phyloP scores from a whole-genome alignment of 2,329 filamentous ascomycete species.

The Hypoxylon sp. region DNA sequence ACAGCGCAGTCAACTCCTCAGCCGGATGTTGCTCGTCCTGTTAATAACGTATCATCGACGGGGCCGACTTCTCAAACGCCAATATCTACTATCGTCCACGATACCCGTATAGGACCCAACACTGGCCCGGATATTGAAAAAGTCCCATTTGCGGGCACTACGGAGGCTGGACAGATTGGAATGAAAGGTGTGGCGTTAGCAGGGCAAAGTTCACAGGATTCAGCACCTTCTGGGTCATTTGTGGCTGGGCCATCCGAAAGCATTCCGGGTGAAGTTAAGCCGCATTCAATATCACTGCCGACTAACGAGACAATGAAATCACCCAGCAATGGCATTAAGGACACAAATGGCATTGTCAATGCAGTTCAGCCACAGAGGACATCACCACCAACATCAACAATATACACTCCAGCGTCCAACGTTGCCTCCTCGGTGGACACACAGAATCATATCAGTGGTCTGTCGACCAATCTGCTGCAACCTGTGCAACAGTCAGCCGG shows the following conservation, averaged over 20 bases:
- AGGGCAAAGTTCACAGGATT: conserved; percentile 39
- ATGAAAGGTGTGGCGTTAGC: conserved; percentile 37
- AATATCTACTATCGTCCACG: conserved; percentile 73
- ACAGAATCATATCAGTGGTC: background rate
- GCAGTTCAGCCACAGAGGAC: conserved; percentile 6
- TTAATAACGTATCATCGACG: conserved; percentile 62
- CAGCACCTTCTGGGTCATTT: conserved; percentile 5
- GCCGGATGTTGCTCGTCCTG: conserved; percentile 48
- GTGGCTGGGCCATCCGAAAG: conserved; percentile 31
- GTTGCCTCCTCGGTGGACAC: background rate
- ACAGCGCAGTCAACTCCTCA: conserved; percentile 48
- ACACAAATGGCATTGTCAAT: conserved; percentile 3
- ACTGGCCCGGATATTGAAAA: conserved; percentile 78
- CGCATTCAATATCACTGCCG: conserved; percentile 32
- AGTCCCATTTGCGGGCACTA: conserved; percentile 61
- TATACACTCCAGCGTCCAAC: background rate
- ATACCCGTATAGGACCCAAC: conserved; percentile 74
- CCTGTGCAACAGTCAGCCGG: background rate
- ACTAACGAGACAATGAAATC: conserved; percentile 11
- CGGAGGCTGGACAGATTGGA: conserved; percentile 48
- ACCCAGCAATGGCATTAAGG: conserved; percentile 13
- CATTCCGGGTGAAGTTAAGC: conserved; percentile 33
- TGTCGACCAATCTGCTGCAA: conserved; percentile 1
- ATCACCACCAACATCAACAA: conserved; percentile 1
- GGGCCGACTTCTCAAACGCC: conserved; percentile 77